Evolutionary conservation across 768 basidiomycete genomes (phyloP), one percentile per base, ranked within the genome.

Genomic region (Lentinus tigrinus): DNA sequence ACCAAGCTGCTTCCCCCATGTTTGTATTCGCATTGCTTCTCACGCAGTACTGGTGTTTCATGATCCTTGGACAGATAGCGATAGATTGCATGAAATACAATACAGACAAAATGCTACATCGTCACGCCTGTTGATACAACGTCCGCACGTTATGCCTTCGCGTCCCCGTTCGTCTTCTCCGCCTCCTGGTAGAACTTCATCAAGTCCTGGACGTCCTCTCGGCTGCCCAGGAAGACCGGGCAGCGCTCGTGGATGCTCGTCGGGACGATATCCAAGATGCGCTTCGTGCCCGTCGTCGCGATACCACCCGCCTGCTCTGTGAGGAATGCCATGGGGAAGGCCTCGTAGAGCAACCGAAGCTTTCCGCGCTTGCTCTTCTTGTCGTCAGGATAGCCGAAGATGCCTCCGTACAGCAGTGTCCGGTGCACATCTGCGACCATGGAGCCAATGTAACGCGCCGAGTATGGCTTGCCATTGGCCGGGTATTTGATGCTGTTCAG

Each of bases 341-440:
- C 96, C 75, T 98, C 97, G 66, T 98, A 99, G 46, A 99, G 77
- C 70, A 98, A 75, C 68, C 97, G 83, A 66, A 99, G 80, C 77
- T 99, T 99, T 47, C 97, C 96, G 56, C 75, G 88, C 81, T 96
- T 97, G 75, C 85, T 91, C 83, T 98, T 98, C 83, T 93, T 97
- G 77, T 99, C 97, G 68, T 88, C 87, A 8, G 97, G 97, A 73
- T 99, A 99, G 9, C 95, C 96, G 67, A 99, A 99, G 68, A 99
- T 98, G 42, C 97, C 97, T 23, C 97, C 97, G 69, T 99, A 99
- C 3, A 99, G 79, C 31, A 99, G 76, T 6, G 96, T 99, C 65
- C 96, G 82, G 75, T 97, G 95, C 24, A 98, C 96, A 74, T 99
- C 96, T 51, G 96, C 95, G 36, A 98, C 97, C 97, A 99, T 99